Evolutionary conservation across 352 stramenopile genomes (phyloP).

Genomic region (Phytophthora vignae): DNA sequence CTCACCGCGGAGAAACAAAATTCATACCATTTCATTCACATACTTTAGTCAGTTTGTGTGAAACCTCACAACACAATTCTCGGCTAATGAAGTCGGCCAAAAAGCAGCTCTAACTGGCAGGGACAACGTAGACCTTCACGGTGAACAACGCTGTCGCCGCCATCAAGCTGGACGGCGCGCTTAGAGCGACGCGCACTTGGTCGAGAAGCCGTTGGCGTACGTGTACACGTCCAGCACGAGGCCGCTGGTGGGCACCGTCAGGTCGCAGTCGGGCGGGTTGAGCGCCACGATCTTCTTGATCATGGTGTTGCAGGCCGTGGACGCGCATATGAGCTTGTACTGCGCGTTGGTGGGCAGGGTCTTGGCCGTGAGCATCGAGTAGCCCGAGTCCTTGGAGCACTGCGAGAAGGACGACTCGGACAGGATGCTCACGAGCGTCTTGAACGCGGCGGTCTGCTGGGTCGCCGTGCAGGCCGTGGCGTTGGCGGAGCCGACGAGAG

Average conservation of each 20-base stretch:
- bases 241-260: constrained; percentile 36
- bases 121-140: background rate
- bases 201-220: constrained; percentile 24
- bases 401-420: constrained; percentile 16
- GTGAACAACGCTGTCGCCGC: background rate
- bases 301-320: constrained; percentile 30
- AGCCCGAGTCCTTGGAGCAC: constrained; percentile 29
- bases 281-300: constrained; percentile 23
- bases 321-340: constrained; percentile 35
- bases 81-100: background rate
- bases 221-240: constrained; percentile 34
- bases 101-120: background rate
- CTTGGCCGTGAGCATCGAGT: constrained; percentile 37
- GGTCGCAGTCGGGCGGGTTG: constrained; percentile 30
- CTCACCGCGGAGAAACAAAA: background rate
- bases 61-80: background rate
- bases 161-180: background rate
- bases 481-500: constrained; percentile 9
- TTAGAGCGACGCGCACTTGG: constrained; percentile 16
- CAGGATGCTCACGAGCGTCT: constrained; percentile 19
- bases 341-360: constrained; percentile 27
- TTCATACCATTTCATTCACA: background rate
- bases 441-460: constrained; percentile 26
- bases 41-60: background rate
- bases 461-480: constrained; percentile 19